Evolutionary conservation across 2,329 filamentous ascomycete species (phyloP).

Genomic region (Nemania bipapillata): DNA sequence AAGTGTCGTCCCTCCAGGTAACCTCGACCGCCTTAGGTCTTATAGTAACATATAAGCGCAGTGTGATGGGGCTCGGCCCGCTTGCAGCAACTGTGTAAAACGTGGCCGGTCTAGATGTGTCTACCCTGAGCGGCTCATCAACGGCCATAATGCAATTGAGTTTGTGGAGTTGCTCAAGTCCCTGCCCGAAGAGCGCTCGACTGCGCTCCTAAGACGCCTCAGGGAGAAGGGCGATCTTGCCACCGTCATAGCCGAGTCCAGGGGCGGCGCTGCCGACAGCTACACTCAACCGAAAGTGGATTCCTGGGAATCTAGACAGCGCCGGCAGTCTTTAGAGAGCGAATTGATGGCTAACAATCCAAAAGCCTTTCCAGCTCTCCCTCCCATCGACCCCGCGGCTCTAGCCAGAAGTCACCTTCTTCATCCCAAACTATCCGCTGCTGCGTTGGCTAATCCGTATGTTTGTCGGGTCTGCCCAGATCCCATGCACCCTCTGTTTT

Average conservation of each 20-base stretch:
- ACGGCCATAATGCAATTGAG: slow-evolving; percentile 40
- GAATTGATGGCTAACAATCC: slow-evolving; percentile 47
- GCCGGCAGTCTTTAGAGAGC: slow-evolving; percentile 34
- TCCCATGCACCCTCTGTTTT: background rate
- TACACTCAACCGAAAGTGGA: background rate
- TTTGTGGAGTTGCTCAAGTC: slow-evolving; percentile 44
- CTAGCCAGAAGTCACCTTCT: slow-evolving; percentile 31
- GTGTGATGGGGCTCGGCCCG: slow-evolving; percentile 42
- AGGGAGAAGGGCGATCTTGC: slow-evolving; percentile 41
- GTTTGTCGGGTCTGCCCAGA: slow-evolving; percentile 4
- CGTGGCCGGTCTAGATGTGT: slow-evolving; percentile 33
- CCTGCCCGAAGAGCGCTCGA: slow-evolving; percentile 38
- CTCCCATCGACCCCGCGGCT: slow-evolving; percentile 21
- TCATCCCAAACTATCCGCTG: background rate
- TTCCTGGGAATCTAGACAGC: background rate
- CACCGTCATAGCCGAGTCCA: slow-evolving; percentile 41
- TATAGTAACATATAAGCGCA: slow-evolving; percentile 20
- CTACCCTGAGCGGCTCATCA: slow-evolving; percentile 37
- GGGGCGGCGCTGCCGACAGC: background rate
- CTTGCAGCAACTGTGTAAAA: slow-evolving; percentile 38
- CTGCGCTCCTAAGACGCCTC: slow-evolving; percentile 40
- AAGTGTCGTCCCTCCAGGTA: background rate
- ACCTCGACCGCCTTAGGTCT: background rate
- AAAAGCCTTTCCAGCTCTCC: slow-evolving; percentile 40
- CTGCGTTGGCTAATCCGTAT: background rate